Evolutionary conservation across 805 yeast species (phyloP).

Genomic region (Ogataea corticis): DNA sequence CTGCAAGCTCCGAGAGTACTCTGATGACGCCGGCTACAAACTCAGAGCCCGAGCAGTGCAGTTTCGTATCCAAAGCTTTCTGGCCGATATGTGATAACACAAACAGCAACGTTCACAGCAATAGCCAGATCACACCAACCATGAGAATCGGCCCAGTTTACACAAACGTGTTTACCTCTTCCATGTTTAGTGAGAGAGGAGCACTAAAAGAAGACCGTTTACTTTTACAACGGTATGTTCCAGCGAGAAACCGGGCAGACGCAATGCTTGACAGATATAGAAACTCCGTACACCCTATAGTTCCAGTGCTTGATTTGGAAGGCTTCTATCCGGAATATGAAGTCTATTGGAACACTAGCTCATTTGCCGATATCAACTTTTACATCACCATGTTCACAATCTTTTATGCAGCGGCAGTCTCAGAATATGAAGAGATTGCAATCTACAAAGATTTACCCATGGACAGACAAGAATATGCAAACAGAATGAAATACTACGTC

Average conservation of each 20-base stretch:
- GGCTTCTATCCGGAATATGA: conserved; percentile 49
- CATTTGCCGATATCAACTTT: conserved; percentile 42
- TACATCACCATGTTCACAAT: conserved; percentile 53
- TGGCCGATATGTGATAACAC: too few species aligned
- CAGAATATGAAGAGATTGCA: conserved; percentile 59
- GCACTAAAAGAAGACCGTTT: conserved; percentile 25
- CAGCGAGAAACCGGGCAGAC: conserved; percentile 45
- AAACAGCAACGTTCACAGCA: conserved; percentile 24
- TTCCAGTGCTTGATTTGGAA: conserved; percentile 50
- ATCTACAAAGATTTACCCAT: conserved; percentile 33
- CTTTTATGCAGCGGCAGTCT: conserved; percentile 57
- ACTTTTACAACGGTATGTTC: conserved; percentile 37
- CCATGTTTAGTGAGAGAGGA: conserved; percentile 14
- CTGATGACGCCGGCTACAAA: too few species aligned
- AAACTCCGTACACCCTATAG: conserved; percentile 54
- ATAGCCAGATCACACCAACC: conserved; percentile 42
- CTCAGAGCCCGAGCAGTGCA: too few species aligned
- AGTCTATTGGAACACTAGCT: conserved; percentile 44
- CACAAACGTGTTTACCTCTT: conserved; percentile 29
- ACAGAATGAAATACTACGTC: conserved; percentile 50
- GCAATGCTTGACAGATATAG: conserved; percentile 49
- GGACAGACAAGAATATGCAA: conserved; percentile 30
- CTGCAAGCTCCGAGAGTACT: too few species aligned
- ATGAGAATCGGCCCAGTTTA: conserved; percentile 24
- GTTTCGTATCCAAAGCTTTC: too few species aligned